Base-by-base conservation (phyloP, 805 yeast genomes). In the Yarrowia sp. region DNA sequence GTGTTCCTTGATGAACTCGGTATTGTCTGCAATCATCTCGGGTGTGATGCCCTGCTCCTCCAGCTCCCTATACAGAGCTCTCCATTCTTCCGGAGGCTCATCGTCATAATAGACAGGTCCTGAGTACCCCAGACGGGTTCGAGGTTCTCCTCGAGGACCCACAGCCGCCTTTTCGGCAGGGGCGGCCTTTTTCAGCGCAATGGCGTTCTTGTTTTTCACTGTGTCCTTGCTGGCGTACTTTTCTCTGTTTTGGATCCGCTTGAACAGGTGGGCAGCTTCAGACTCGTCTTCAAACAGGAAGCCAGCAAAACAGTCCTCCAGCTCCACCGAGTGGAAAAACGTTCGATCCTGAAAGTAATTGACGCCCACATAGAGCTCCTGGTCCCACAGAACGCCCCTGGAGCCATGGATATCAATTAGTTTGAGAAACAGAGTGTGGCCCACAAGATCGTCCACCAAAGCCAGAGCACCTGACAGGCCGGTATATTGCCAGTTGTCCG, bases 321-420 rank as follows among this genome's bases (percentile, higher is more conserved):
- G 81, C 79, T 95, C 99, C 79, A 95, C 95, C 8, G 96, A 83
- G 76, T 95, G 98, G 83, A 95, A 95, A 78, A 91, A 95, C 46
- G 96, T 87, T 39, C 99, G 85, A 77, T 95, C 99, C 77, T 95
- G 98, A 74, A 90, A 86, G 78, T 95, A 95, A 72, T 88, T 88
- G 77, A 95, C 92, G 73, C 91, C 89, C 13, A 91, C 87, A 74
- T 91, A 94, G 60, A 95, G 78, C 77, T 95, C 99, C 77, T 95
- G 99, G 77, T 95, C 99, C 99, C 99, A 95, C 0, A 95, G 71
- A 0, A 95, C 97, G 42, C 98, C 98, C 49, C 89, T 81, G 70
- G 86, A 84, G 8, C 96, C 97, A 44, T 81, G 73, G 39, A 94
- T 86, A 74, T 95, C 99, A 8, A 95, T 96, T 66, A 95, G 76